Evolutionary conservation across 352 stramenopile species (phyloP), one percentile per base, ranked within the genome.

Genomic region (Phytophthora boehmeriae): DNA sequence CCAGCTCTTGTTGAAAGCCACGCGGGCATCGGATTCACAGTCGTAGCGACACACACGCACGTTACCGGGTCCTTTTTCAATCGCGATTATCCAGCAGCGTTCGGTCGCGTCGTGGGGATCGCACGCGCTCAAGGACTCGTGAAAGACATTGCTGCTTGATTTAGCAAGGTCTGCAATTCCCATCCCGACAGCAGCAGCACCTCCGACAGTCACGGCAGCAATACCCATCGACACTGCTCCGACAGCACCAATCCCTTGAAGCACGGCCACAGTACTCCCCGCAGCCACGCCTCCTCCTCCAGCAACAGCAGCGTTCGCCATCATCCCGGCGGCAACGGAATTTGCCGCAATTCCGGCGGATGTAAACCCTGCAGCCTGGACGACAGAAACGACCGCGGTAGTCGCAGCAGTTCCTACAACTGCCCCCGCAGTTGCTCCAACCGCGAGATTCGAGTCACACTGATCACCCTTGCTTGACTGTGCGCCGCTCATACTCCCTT

Each of bases 351-450:
- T 44, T 44, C 38, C 38, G 2, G 38, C 8, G 4, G 38, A 44
- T 19, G 38, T 44, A 22, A 44, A 44, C 4, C 38, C 38, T 22
- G 19, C n/a, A 4, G 38, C 38, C 8, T 44, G 38, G 16, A 44
- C 19, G 8, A 9, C 16, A 11, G 38, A 16, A 16, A 44, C 38
- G 5, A 16, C 3, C 6, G 38, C 13, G 13, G 38, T 17, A 11
- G 38, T 44, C 19, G 38, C 38, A 22, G 38, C 38, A 8, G 9
- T 4, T 4, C 38, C 38, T 44, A 44, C n/a, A 22, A 17, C 14
- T 23, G 38, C 38, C 5, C 38, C 38, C 20, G 38, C 83, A 86
- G 8, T 86, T 94, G 8, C 88, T 83, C 66, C 84, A 96, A 20
- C 81, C 96, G 4, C 84, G 93, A 39, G 88, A 86, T 6, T 86